Conservation (phyloP, 805 yeast species). For the Vanderwaltozyma polyspora region DNA sequence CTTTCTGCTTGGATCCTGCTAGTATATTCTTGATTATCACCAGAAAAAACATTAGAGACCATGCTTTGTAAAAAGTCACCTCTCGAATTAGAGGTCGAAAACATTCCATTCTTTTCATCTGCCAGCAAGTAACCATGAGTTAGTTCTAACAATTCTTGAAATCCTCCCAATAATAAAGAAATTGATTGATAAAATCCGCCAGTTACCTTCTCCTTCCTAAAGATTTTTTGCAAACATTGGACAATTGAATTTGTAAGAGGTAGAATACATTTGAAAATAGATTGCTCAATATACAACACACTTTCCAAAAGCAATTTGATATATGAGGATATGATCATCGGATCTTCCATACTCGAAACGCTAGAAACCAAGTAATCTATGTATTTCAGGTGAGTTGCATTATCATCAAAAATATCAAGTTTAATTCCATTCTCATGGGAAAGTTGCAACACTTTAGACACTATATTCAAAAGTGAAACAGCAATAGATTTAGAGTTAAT, state of each 20-base stretch:
- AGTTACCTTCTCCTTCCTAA: conserved; percentile 12
- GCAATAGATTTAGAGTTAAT: conserved; percentile 23
- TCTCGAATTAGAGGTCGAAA: conserved; percentile 9
- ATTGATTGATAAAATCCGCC: conserved; percentile 38
- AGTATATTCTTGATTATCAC: conserved; percentile 28
- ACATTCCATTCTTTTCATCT: conserved; percentile 22
- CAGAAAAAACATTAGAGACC: conserved; percentile 27
- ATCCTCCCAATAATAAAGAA: conserved; percentile 39
- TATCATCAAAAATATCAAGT: conserved; percentile 24
- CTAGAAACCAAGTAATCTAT: conserved; percentile 41
- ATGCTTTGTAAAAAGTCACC: conserved; percentile 24
- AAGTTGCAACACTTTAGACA: conserved; percentile 23
- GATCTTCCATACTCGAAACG: conserved; percentile 33
- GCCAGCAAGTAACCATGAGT: conserved; percentile 45
- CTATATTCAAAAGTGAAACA: conserved; percentile 23
- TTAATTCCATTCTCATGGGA: conserved; percentile 24
- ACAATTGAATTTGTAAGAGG: conserved; percentile 39
- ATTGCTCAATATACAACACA: conserved; percentile 37
- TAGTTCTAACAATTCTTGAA: conserved; percentile 52
- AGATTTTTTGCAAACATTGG: conserved; percentile 17
- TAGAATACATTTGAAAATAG: conserved; percentile 45
- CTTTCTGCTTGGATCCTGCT: conserved; percentile 35
- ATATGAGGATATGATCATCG: conserved; percentile 26
- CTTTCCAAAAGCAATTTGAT: conserved; percentile 40
- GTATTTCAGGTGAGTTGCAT: conserved; percentile 22